These are phyloP conservation scores for Elaeis guineensis DNA, from an alignment of 176 grass and related monocot genomes.

Conservation along the genomic window DNA sequence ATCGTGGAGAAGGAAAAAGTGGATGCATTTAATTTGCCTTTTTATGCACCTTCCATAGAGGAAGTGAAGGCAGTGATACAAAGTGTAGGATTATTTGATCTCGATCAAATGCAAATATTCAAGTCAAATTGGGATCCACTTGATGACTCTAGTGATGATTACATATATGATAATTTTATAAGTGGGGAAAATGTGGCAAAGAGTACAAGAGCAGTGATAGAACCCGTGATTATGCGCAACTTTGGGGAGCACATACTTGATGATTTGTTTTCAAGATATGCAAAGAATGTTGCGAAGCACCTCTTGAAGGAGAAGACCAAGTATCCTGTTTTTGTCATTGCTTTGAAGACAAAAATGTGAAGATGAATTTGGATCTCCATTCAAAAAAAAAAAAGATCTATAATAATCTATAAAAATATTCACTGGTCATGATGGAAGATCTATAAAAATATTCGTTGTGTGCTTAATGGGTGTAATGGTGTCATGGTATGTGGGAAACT, in stretches of 20 bases:
- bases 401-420: no score
- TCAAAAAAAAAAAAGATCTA: no score
- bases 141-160: not conserved
- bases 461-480: no score
- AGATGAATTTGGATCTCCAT: no score
- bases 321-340: slow-evolving; percentile 31
- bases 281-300: not conserved
- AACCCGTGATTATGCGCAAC: no score
- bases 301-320: slow-evolving; percentile 36
- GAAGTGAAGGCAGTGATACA: slow-evolving; percentile 22
- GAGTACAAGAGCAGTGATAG: no score
- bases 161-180: not conserved
- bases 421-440: no score
- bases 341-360: slow-evolving; percentile 11
- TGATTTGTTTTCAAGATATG: no score
- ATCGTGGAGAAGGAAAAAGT: not conserved
- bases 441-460: no score
- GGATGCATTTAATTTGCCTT: slow-evolving; percentile 17
- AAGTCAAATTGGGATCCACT: slow-evolving; percentile 22
- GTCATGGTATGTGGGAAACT: no score
- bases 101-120: not conserved
- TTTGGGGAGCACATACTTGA: no score
- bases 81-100: slow-evolving; percentile 4
- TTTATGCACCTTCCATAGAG: slow-evolving; percentile 15
- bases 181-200: no score